Evolutionary conservation across 805 yeast genomes (phyloP), one percentile per base, ranked within the genome.

Genomic region (Starmerella tilneyi): DNA sequence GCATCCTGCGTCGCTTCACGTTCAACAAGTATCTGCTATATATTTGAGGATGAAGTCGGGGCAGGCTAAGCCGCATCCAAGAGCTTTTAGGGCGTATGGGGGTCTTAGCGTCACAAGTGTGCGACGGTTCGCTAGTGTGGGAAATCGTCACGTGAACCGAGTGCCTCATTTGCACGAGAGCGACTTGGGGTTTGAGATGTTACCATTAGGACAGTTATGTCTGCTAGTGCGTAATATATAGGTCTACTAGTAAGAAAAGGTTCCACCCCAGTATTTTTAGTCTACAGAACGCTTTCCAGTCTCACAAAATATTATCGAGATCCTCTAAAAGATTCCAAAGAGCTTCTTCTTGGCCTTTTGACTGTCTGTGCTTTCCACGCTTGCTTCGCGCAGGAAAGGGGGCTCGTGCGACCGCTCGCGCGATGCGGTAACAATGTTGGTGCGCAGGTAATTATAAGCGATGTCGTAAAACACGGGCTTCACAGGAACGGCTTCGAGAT

Each of bases 381-480:
- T 27, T 17, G 31, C 12, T 21, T 35, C 40, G 22, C 27, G 37
- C 32, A 21, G 29, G 9, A 15, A n/a, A n/a, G n/a, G 16, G 5
- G 11, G 32, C 15, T 20, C 37, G 15, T 15, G 29, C 28, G 23
- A 37, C 21, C 20, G 34, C 30, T 8, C 27, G 11, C 7, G n/a
- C 8, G 31, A 31, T 15, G 6, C 41, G 19, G 31, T 17, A 11
- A 19, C 41, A 8, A 12, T 31, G 20, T 35, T 43, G 4, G 59
- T 79, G 28, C 71, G 69, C 43, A 88, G 73, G 58, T 83, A 86
- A 60, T 86, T 88, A 68, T 71, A 88, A 0, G 94, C 97, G 52
- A 84, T 69, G 60, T 89, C 98, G 57, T 85, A 92, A 57, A 88
- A 73, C 9, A 86, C 94, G 0, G 98, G 96, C 63, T 92, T 89